phyloP scores from a whole-genome alignment of 306 rosid genomes.

The Trifolium subterraneum region DNA sequence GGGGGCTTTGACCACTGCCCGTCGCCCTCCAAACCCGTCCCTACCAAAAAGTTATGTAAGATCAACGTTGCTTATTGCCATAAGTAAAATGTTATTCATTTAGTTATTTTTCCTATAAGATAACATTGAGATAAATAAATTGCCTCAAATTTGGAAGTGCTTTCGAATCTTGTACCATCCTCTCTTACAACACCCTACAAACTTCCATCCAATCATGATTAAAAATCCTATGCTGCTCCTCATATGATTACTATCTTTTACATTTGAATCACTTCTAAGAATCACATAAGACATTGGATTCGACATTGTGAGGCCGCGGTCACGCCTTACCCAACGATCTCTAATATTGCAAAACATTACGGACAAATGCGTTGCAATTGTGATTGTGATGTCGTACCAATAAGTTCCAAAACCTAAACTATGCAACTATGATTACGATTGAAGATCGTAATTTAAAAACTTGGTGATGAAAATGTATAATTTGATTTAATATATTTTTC shows the following conservation, averaged over 20 bases:
- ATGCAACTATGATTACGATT: neutral
- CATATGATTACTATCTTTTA: neutral
- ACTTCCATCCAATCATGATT: constrained; percentile 33
- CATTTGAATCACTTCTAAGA: neutral
- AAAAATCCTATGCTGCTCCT: neutral
- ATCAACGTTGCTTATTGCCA: too few species aligned
- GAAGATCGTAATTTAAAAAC: neutral
- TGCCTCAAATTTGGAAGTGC: constrained; percentile 6
- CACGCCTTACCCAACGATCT: neutral
- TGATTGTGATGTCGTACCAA: neutral
- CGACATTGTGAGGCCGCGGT: neutral
- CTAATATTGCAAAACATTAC: neutral
- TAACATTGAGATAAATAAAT: neutral
- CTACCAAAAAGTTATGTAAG: too few species aligned
- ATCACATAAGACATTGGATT: neutral
- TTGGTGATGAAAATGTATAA: neutral
- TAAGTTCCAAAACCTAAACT: neutral
- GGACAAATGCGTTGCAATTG: neutral
- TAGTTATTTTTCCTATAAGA: too few species aligned
- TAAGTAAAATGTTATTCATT: too few species aligned
- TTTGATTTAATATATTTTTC: neutral
- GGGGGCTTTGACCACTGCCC: too few species aligned
- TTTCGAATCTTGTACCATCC: constrained; percentile 51
- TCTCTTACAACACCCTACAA: constrained; percentile 45
- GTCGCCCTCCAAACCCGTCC: too few species aligned